These are phyloP conservation scores for Podospora australis DNA, from an alignment of 495 filamentous ascomycete species.

Conservation along the genomic window DNA sequence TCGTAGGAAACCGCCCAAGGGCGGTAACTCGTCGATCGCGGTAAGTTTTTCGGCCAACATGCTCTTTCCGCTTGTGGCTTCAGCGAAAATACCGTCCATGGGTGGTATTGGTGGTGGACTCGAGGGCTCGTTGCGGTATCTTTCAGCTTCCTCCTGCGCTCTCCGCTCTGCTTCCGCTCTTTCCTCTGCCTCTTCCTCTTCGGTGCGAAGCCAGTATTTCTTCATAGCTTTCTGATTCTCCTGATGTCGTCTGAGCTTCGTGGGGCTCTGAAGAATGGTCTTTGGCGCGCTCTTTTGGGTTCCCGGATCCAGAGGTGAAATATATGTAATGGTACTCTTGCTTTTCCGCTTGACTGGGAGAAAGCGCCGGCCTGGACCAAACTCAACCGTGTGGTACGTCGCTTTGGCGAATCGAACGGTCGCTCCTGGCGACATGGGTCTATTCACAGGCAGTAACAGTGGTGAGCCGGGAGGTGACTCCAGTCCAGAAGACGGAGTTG, in stretches of 20 bases:
- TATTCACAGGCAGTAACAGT: slow-evolving; percentile 10
- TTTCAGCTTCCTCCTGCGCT: slow-evolving; percentile 25
- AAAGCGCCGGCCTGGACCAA: slow-evolving; percentile 24
- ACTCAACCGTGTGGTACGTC: slow-evolving; percentile 28
- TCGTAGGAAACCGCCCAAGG: slow-evolving; percentile 4
- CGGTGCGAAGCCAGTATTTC: slow-evolving; percentile 28
- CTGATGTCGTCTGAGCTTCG: slow-evolving; percentile 25
- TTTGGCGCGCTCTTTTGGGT: slow-evolving; percentile 16
- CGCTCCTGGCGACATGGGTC: slow-evolving; percentile 19
- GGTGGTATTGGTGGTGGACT: slow-evolving; percentile 7
- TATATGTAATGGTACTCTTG: slow-evolving; percentile 29
- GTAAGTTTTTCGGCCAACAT: not conserved
- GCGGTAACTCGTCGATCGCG: slow-evolving; percentile 9
- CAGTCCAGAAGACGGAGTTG: not conserved
- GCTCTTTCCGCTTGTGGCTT: too few species aligned
- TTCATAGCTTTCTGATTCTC: slow-evolving; percentile 32
- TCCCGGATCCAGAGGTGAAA: slow-evolving; percentile 27
- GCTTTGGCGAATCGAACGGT: slow-evolving; percentile 31
- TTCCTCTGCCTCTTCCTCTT: slow-evolving; percentile 28
- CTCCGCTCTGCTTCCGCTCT: slow-evolving; percentile 22
- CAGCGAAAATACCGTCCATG: too few species aligned
- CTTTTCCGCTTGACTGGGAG: slow-evolving; percentile 29
- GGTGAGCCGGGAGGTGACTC: slow-evolving; percentile 11
- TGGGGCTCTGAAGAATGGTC: slow-evolving; percentile 19
- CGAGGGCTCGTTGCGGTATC: slow-evolving; percentile 25